Evolutionary conservation across 208 protist genomes (phyloP), one percentile per base, ranked within the genome.

Genomic region (Wallacemonas sp.): DNA sequence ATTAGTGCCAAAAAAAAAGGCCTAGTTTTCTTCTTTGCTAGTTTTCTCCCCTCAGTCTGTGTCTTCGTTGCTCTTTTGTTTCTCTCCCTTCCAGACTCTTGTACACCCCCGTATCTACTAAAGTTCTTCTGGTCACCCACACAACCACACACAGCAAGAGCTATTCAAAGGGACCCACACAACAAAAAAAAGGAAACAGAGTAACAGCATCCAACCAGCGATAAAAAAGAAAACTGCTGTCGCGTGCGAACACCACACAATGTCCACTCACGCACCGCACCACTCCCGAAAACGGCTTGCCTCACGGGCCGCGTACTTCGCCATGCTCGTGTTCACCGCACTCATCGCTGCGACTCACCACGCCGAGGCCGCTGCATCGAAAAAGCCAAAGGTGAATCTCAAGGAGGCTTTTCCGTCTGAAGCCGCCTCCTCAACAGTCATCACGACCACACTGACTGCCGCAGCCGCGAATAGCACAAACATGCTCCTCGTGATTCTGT

Each of bases 161-260:
- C n/a, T n/a, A n/a, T n/a, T n/a, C 30, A 19, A 32, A 41, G 4
- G 30, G n/a, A 34, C 19, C 16, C 19, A 23, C 54, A 23, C 26
- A 61, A 41, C 30, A 32, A 61, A 61, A 61, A 34, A 14, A 61
- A 32, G 24, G 14, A 61, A 61, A 61, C n/a, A 61, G 30, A 61
- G 19, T 41, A 61, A 61, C 9, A 61, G 36, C 54, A 61, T 14
- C 19, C 30, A 21, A 61, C 19, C n/a, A 41, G 24, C 54, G 36
- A n/a, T n/a, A n/a, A n/a, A n/a, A n/a, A n/a, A n/a, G n/a, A n/a
- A n/a, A n/a, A n/a, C n/a, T n/a, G n/a, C n/a, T n/a, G n/a, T n/a
- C n/a, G n/a, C n/a, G n/a, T n/a, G n/a, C n/a, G n/a, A n/a, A n/a
- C n/a, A n/a, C n/a, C n/a, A n/a, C n/a, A n/a, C n/a, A n/a, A n/a